These are phyloP conservation scores for Candida dubliniensis DNA, from an alignment of 1,139 yeast species.

Conservation along the genomic window DNA sequence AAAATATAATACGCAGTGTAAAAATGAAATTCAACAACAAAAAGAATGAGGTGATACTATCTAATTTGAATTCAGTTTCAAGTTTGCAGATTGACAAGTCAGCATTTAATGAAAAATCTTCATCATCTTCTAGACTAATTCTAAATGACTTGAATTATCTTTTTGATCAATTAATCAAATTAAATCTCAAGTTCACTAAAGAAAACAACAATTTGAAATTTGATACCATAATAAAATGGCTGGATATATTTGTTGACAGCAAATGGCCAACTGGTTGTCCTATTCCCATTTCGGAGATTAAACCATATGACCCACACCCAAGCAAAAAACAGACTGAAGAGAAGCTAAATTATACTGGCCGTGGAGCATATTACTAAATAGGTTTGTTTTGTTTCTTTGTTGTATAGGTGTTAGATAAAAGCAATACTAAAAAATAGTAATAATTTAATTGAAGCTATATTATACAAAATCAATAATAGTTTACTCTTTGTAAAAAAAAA, in stretches of 20 bases:
- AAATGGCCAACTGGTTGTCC: slow-evolving; percentile 49
- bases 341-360: slow-evolving; percentile 12
- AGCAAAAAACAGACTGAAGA: background rate
- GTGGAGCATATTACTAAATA: slow-evolving; percentile 15
- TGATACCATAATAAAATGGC: slow-evolving; percentile 39
- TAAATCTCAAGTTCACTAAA: slow-evolving; percentile 41
- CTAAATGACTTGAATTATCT: slow-evolving; percentile 39
- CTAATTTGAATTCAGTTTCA: slow-evolving; percentile 37
- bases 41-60: slow-evolving; percentile 34
- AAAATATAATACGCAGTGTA: slow-evolving; percentile 18
- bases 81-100: slow-evolving; percentile 38
- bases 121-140: slow-evolving; percentile 29
- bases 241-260: slow-evolving; percentile 37
- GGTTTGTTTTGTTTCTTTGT: background rate
- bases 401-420: background rate
- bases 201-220: slow-evolving; percentile 44
- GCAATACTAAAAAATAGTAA: too few relatives aligned
- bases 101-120: slow-evolving; percentile 28
- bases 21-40: slow-evolving; percentile 27
- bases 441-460: too few relatives aligned
- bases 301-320: slow-evolving; percentile 14
- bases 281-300: slow-evolving; percentile 30
- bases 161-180: slow-evolving; percentile 40
- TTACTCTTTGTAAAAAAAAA: too few relatives aligned
- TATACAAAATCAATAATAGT: too few relatives aligned